Conservation (phyloP, 2,329 filamentous ascomycete genomes). For the Ilyonectria robusta region DNA sequence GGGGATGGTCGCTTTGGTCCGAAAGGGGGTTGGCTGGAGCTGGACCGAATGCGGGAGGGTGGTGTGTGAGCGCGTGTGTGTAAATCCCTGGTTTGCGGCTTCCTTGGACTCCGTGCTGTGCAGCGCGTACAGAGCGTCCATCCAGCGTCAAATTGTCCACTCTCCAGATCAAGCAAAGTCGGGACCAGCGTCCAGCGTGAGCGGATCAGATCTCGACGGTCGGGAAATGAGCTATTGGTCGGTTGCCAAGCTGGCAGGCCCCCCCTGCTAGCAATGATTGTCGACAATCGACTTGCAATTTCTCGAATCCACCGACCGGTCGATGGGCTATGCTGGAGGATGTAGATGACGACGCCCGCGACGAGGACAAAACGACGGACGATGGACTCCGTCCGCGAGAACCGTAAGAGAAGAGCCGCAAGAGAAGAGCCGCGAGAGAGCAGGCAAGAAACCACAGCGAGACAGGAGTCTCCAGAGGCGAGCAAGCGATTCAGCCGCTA, state of each 20-base stretch:
- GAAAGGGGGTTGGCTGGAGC: conserved; percentile 47
- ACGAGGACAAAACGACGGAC: conserved; percentile 1
- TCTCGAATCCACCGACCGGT: conserved; percentile 42
- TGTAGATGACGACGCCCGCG: conserved; percentile 34
- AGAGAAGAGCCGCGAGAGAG: neutral
- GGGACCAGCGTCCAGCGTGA: neutral
- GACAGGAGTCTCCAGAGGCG: neutral
- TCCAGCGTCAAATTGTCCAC: conserved; percentile 1
- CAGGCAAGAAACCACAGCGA: neutral
- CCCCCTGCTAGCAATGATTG: conserved; percentile 46
- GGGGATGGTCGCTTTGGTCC: conserved; percentile 31
- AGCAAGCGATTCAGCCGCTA: conserved; percentile 5
- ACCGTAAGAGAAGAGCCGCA: neutral
- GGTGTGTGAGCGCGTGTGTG: conserved; percentile 15
- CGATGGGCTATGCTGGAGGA: conserved; percentile 19
- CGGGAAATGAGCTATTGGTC: conserved; percentile 46
- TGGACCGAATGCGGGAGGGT: conserved; percentile 38
- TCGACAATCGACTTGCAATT: conserved; percentile 43
- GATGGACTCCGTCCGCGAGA: conserved; percentile 5
- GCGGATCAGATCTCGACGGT: conserved; percentile 32
- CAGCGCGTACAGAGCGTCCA: conserved; percentile 4
- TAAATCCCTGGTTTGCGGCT: conserved; percentile 21
- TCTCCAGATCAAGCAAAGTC: conserved; percentile 4
- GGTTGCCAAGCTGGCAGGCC: conserved; percentile 35
- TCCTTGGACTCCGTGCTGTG: conserved; percentile 11